Base-by-base conservation (phyloP, 2,329 filamentous ascomycete genomes). In the Dendrostoma leiphaemia region DNA sequence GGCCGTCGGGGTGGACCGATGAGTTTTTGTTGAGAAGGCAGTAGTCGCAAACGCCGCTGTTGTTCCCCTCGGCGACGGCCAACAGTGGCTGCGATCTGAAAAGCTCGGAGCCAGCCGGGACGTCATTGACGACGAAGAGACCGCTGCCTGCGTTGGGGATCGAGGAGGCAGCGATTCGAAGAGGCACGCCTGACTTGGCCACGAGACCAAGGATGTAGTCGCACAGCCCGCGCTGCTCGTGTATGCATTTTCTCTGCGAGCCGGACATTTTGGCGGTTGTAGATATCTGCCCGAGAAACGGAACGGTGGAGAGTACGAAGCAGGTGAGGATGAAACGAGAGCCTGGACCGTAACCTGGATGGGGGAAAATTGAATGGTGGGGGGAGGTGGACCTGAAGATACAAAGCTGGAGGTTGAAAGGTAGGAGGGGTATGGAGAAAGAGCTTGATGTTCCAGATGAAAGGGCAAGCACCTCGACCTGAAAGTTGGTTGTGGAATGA, bases 31-130 rank as follows among this genome's bases (percentile, higher is more conserved):
- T 61, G 17, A 55, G 24, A 44, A 64, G 61, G 51, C 67, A 69
- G 48, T 60, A 60, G 35, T 67, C 63, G 55, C 67, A 69, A 19
- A 65, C 46, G 2, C 54, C 44, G 2, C 37, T 10, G 29, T 59
- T 48, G 23, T 34, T 38, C 7, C 54, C 24, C n/a, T 65, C 59
- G 26, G 62, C 15, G 38, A 57, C 57, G 4, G 45, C 34, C 40
- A 66, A 44, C 7, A 62, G 15, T 2, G 64, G 62, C 1, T 46
- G 23, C 1, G 60, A 61, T 4, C 55, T 59, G 49, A 64, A 67
- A n/a, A 68, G 64, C 34, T 68, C 65, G 21, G 55, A 43, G 28
- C 64, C 63, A 19, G 56, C 54, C 0, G 54, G 43, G 28, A 67
- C 54, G 12, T 50, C 48, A 8, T 45, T 48, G 3, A 32, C 40